Percentiles rank a stretch among this genome's conserved stretches.
Evolutionary conservation across 441 rosid species (phyloP).

Genomic region (Pelargonium fulgidum): DNA sequence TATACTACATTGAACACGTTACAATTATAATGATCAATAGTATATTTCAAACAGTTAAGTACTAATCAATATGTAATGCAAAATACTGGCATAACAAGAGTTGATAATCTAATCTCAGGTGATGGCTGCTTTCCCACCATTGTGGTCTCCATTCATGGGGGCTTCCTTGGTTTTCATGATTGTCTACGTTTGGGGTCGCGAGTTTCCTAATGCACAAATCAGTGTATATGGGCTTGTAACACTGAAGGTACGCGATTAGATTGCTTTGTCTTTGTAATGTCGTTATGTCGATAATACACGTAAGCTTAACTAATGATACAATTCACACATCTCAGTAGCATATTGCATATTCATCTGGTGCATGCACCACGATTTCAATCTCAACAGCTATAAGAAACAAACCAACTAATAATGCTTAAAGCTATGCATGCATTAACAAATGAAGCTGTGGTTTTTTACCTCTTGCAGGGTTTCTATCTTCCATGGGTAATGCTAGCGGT

Average conservation of each 20-base stretch:
- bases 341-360: too few species aligned
- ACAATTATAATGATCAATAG: too few species aligned
- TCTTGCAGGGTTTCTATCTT: slow-evolving; percentile 49
- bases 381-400: too few species aligned
- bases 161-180: slow-evolving; percentile 56
- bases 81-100: neutral
- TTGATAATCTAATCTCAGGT: slow-evolving; percentile 24
- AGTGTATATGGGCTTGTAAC: slow-evolving; percentile 50
- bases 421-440: too few species aligned
- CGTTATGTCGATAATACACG: neutral
- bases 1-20: neutral
- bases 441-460: too few species aligned
- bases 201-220: slow-evolving; percentile 50
- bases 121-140: slow-evolving; percentile 40
- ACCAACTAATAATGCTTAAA: too few species aligned
- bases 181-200: slow-evolving; percentile 51
- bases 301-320: too few species aligned
- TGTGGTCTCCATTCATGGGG: slow-evolving; percentile 48
- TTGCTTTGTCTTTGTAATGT: neutral
- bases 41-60: neutral
- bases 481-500: slow-evolving; percentile 65
- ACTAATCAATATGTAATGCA: too few species aligned
- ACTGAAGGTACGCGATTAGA: slow-evolving; percentile 33
- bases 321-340: too few species aligned
- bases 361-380: too few species aligned